These are phyloP conservation scores for Trichoderma sp. DNA, from an alignment of 2,329 filamentous ascomycete genomes.

Conservation along the genomic window DNA sequence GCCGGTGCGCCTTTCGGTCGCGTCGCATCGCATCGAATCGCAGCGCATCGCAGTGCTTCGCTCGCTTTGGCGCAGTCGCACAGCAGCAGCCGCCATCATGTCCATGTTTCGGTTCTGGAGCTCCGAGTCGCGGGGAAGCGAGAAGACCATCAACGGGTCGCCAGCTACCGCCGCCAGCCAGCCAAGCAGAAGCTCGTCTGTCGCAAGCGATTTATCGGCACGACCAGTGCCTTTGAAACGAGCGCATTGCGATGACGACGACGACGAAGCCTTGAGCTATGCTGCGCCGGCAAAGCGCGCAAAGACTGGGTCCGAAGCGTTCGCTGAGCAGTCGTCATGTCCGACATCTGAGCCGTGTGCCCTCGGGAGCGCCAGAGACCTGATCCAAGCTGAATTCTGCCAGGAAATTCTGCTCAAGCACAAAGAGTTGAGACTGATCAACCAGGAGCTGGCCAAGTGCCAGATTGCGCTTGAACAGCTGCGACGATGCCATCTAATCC, in stretches of 20 bases:
- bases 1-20: slow-evolving; percentile 27
- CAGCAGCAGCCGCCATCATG: slow-evolving; percentile 39
- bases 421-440: slow-evolving; percentile 88
- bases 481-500: slow-evolving; percentile 87
- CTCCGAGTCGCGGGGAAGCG: slow-evolving; percentile 59
- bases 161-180: slow-evolving; percentile 42
- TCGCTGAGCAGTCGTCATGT: slow-evolving; percentile 28
- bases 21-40: slow-evolving; percentile 32
- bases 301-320: slow-evolving; percentile 34
- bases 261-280: slow-evolving; percentile 27
- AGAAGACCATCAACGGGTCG: slow-evolving; percentile 50
- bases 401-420: slow-evolving; percentile 93
- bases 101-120: slow-evolving; percentile 66
- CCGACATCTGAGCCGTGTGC: slow-evolving; percentile 27
- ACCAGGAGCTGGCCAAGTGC: slow-evolving; percentile 95
- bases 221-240: slow-evolving; percentile 34
- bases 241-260: slow-evolving; percentile 36
- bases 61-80: slow-evolving; percentile 20
- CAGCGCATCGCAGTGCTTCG: slow-evolving; percentile 18
- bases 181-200: slow-evolving; percentile 37
- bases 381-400: slow-evolving; percentile 83
- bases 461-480: slow-evolving; percentile 92
- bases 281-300: slow-evolving; percentile 46
- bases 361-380: slow-evolving; percentile 63
- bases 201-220: slow-evolving; percentile 33